These are phyloP conservation scores for Oryza officinalis DNA, from an alignment of 176 grass and related monocot genomes.

Conservation along the genomic window DNA sequence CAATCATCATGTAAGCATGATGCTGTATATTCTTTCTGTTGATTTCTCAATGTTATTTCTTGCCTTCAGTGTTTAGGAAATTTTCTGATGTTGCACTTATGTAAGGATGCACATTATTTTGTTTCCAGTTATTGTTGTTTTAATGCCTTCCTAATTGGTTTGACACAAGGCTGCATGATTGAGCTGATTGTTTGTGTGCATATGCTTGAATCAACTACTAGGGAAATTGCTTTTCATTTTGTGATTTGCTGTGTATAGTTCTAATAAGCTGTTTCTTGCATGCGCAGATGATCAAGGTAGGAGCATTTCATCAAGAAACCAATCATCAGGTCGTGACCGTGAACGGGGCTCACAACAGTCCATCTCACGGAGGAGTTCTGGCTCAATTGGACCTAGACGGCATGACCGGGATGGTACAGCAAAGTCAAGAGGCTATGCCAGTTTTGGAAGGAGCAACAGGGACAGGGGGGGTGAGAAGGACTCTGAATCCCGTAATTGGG, in stretches of 20 bases:
- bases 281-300: slow-evolving; percentile 39
- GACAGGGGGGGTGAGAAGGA: slow-evolving; percentile 57
- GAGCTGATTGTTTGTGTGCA: neutral
- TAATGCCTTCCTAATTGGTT: neutral
- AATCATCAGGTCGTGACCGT: slow-evolving; percentile 34
- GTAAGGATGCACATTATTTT: neutral
- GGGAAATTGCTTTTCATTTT: neutral
- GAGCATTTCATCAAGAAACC: slow-evolving; percentile 50
- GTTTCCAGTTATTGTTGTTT: neutral
- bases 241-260: slow-evolving; percentile 17
- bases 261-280: slow-evolving; percentile 43
- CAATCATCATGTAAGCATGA: neutral
- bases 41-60: neutral
- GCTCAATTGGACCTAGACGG: slow-evolving; percentile 41
- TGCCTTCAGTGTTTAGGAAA: neutral
- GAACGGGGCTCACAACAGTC: slow-evolving; percentile 52
- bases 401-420: slow-evolving; percentile 44
- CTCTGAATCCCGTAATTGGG: slow-evolving; percentile 46
- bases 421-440: slow-evolving; percentile 62
- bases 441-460: slow-evolving; percentile 62
- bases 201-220: neutral
- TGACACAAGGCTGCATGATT: neutral
- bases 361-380: slow-evolving; percentile 40
- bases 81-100: slow-evolving; percentile 27
- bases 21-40: neutral